Evolutionary conservation across 352 stramenopile genomes (phyloP).

Genomic region (Phytophthora pistaciae): DNA sequence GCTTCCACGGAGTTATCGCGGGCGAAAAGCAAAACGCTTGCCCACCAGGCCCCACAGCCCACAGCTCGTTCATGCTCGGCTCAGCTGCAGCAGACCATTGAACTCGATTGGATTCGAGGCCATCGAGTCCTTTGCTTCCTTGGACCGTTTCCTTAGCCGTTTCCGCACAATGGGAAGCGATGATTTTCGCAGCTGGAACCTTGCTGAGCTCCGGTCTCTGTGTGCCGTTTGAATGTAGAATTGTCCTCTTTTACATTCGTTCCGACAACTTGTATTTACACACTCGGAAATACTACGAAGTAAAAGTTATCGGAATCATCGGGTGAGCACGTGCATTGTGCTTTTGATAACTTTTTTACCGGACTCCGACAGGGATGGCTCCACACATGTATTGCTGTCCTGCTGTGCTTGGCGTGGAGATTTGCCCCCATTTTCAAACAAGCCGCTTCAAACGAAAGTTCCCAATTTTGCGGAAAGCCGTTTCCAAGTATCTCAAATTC

Average conservation of each 20-base stretch:
- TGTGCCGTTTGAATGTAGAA: no score
- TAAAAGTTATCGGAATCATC: no score
- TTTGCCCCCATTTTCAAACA: background rate
- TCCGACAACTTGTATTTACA: no score
- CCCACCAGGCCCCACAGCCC: background rate
- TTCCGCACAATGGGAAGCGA: background rate
- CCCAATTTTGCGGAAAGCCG: background rate
- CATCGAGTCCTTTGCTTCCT: background rate
- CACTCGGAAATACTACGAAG: no score
- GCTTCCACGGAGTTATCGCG: constrained; percentile 6
- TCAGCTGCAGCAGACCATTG: background rate
- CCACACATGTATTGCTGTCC: no score
- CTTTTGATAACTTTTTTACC: no score
- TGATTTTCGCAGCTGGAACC: no score
- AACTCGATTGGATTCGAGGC: background rate
- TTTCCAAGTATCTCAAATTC: constrained; percentile 7
- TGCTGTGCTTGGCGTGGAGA: no score
- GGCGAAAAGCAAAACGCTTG: constrained; percentile 7
- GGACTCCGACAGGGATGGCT: no score
- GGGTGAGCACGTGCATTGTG: no score
- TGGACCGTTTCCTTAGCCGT: constrained; percentile 3
- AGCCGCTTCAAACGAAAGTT: background rate
- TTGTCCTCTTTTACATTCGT: no score
- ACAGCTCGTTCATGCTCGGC: background rate
- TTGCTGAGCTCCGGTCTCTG: no score